Conservation (phyloP, 2,329 filamentous ascomycete genomes). For the Aspergillus sp. region DNA sequence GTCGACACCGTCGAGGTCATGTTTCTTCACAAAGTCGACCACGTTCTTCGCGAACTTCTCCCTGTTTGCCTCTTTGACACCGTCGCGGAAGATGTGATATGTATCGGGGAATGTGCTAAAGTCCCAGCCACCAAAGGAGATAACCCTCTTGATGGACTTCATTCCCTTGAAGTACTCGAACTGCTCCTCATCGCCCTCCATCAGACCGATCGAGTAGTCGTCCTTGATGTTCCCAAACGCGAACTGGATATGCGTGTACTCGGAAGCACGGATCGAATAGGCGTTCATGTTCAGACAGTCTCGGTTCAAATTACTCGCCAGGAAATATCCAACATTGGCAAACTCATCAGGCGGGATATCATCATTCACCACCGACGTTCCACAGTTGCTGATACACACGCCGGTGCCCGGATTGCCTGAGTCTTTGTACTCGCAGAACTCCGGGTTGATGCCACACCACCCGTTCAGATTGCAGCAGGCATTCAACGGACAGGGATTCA, state of each 20-base stretch:
- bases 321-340: constrained; percentile 29
- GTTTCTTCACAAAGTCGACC: constrained; percentile 18
- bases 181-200: not conserved
- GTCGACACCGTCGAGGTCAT: constrained; percentile 14
- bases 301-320: constrained; percentile 29
- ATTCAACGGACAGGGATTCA: too few species aligned
- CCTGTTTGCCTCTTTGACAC: constrained; percentile 39
- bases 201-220: not conserved
- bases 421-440: too few species aligned
- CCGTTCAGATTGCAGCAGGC: too few species aligned
- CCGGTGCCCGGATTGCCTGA: constrained; percentile 30
- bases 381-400: constrained; percentile 43
- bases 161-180: constrained; percentile 28
- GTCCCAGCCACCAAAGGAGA: constrained; percentile 47
- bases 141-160: constrained; percentile 11
- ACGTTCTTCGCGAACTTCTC: constrained; percentile 34
- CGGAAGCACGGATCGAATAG: not conserved
- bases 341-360: constrained; percentile 20
- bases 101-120: constrained; percentile 40
- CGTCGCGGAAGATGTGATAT: constrained; percentile 40
- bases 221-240: constrained; percentile 36
- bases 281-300: constrained; percentile 24
- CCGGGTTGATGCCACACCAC: too few species aligned
- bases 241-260: constrained; percentile 39
- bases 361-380: constrained; percentile 35